Conservation (phyloP, 495 filamentous ascomycete species). For the Pyrenula aspistea region DNA sequence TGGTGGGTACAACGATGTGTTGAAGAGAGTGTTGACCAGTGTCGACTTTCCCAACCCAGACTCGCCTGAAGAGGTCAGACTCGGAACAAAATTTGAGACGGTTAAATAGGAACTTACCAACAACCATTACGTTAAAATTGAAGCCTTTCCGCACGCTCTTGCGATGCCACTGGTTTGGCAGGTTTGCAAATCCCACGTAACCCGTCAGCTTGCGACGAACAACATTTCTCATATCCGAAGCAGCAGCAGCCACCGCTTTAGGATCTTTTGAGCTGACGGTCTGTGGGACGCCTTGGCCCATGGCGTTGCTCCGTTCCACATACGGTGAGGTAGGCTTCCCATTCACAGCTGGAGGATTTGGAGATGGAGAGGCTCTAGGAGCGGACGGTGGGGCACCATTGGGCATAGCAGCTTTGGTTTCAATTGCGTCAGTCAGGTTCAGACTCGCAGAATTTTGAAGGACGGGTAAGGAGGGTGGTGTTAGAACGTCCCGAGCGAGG, state of each 20-base stretch:
- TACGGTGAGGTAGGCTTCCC: constrained; percentile 46
- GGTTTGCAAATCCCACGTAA: constrained; percentile 96
- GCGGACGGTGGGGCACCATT: constrained; percentile 26
- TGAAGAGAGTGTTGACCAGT: constrained; percentile 98
- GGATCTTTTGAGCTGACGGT: constrained; percentile 74
- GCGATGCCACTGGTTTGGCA: constrained; percentile 99
- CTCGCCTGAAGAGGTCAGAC: constrained; percentile 56
- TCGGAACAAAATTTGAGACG: constrained; percentile 5
- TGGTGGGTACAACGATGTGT: constrained; percentile 96
- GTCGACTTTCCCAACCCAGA: constrained; percentile 98
- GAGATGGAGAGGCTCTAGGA: constrained; percentile 12
- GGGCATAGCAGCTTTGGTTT: constrained; percentile 15
- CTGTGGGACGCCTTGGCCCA: constrained; percentile 48
- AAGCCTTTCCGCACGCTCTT: constrained; percentile 99
- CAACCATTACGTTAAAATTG: constrained; percentile 99
- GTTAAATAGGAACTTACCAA: constrained; percentile 51
- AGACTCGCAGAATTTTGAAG: background rate
- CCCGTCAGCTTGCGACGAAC: constrained; percentile 96
- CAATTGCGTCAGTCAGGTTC: constrained; percentile 1
- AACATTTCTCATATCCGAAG: constrained; percentile 88
- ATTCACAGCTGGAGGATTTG: constrained; percentile 25
- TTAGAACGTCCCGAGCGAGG: background rate
- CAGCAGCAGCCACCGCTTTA: constrained; percentile 63
- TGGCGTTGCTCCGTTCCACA: constrained; percentile 49
- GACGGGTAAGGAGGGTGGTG: background rate